phyloP scores from a whole-genome alignment of 768 basidiomycete species.

The Tubosaeta sp. region DNA sequence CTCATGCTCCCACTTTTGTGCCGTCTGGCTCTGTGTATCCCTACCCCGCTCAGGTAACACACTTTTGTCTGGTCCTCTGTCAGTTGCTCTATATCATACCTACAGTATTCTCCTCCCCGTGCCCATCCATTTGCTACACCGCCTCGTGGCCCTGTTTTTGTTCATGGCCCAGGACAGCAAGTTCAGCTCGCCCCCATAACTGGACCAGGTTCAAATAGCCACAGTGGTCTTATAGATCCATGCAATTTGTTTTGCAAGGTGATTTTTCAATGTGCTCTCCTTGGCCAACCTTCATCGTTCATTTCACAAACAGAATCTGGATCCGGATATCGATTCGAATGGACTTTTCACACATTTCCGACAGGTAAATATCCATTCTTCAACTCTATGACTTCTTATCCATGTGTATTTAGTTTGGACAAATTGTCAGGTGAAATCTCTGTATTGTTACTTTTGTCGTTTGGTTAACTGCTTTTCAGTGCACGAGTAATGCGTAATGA shows the following conservation, averaged over 20 bases:
- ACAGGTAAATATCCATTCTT: conserved; percentile 39
- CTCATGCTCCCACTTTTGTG: conserved; percentile 71
- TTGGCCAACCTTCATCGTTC: conserved; percentile 3
- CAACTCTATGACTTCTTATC: conserved; percentile 12
- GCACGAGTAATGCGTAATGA: conserved; percentile 93
- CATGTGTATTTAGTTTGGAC: conserved; percentile 58
- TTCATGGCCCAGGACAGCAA: conserved; percentile 88
- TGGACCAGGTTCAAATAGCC: conserved; percentile 77
- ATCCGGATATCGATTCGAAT: conserved; percentile 82
- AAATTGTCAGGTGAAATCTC: conserved; percentile 73
- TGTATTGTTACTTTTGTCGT: background rate
- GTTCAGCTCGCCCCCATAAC: conserved; percentile 73
- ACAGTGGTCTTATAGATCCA: conserved; percentile 85
- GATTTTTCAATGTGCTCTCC: conserved; percentile 8
- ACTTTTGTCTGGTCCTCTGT: conserved; percentile 1
- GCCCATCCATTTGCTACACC: conserved; percentile 43
- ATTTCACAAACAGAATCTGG: conserved; percentile 59
- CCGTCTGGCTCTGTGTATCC: conserved; percentile 63
- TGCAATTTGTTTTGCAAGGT: conserved; percentile 91
- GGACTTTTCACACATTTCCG: conserved; percentile 80
- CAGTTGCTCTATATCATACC: conserved; percentile 4
- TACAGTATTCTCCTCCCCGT: conserved; percentile 68
- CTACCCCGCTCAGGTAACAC: conserved; percentile 56
- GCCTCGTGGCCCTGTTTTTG: conserved; percentile 46
- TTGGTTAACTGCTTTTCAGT: conserved; percentile 35